These are phyloP conservation scores for Nemania sp. DNA, from an alignment of 2,329 filamentous ascomycete species.

Conservation along the genomic window DNA sequence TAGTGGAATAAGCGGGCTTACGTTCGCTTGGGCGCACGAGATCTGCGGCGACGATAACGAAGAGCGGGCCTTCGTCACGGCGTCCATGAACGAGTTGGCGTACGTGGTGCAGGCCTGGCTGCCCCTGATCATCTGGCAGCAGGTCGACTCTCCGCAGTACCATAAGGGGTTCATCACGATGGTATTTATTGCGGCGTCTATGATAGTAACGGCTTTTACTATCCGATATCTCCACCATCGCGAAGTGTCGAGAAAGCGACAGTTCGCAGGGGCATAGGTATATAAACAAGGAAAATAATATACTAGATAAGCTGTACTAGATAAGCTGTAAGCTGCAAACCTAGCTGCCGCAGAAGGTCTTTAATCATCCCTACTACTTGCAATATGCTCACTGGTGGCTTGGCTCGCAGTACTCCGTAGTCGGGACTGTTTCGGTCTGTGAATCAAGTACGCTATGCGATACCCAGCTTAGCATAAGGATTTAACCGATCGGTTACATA, in stretches of 20 bases:
- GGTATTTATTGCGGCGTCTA: constrained; percentile 49
- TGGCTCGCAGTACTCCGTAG: no score
- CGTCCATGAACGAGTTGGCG: constrained; percentile 69
- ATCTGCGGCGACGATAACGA: constrained; percentile 59
- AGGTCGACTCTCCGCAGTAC: constrained; percentile 63
- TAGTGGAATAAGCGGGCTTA: constrained; percentile 50
- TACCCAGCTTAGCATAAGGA: no score
- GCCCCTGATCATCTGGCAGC: constrained; percentile 67
- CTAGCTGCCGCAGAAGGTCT: no score
- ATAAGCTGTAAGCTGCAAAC: no score
- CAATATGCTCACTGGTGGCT: no score
- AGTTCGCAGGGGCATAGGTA: background rate
- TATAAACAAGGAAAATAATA: background rate
- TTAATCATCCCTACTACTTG: no score
- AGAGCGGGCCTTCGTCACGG: constrained; percentile 67
- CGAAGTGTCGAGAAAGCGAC: constrained; percentile 39
- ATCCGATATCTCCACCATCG: constrained; percentile 51
- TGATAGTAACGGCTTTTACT: constrained; percentile 55
- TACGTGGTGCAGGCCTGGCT: constrained; percentile 73
- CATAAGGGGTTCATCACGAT: constrained; percentile 63
- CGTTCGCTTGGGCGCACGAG: constrained; percentile 54
- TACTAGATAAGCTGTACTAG: no score
- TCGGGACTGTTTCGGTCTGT: no score
- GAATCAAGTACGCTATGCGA: no score
- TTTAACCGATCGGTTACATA: no score